Conservation (phyloP, 352 stramenopile species). For the Phytophthora melonis region DNA sequence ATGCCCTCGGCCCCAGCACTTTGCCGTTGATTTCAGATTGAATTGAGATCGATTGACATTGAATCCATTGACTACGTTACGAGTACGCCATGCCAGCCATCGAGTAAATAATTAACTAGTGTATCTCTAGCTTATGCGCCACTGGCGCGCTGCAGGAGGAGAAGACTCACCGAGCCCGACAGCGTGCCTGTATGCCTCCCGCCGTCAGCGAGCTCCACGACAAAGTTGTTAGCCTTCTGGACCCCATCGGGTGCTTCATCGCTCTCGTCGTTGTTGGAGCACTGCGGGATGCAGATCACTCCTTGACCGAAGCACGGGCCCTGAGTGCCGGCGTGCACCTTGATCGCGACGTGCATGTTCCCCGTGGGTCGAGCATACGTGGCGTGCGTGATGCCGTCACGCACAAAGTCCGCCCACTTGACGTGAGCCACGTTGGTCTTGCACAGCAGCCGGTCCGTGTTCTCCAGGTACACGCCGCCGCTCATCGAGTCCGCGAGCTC, state of each 20-base stretch:
- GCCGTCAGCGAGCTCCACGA: conserved; percentile 61
- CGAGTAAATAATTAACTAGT: conserved; percentile 35
- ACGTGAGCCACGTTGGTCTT: conserved; percentile 61
- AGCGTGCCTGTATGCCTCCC: conserved; percentile 68
- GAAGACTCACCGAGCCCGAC: conserved; percentile 51
- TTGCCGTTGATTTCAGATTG: conserved; percentile 30
- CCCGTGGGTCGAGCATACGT: conserved; percentile 65
- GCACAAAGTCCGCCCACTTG: conserved; percentile 60
- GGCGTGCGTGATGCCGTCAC: conserved; percentile 60
- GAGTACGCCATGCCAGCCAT: conserved; percentile 9
- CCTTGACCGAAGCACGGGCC: conserved; percentile 70
- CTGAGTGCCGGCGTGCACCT: conserved; percentile 63
- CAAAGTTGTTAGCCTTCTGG: conserved; percentile 51
- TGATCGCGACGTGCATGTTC: conserved; percentile 78
- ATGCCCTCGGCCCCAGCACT: conserved; percentile 10
- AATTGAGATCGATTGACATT: conserved; percentile 42
- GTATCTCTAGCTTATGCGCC: conserved; percentile 28
- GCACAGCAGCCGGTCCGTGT: conserved; percentile 46
- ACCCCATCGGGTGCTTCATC: conserved; percentile 30
- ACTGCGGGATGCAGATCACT: conserved; percentile 66
- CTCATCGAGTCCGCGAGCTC: conserved; percentile 78
- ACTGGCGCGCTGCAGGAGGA: conserved; percentile 42
- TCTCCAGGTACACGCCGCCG: conserved; percentile 66
- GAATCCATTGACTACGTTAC: conserved; percentile 36
- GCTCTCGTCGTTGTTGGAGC: conserved; percentile 27